Evolutionary conservation across 1,284 basidiomycete genomes (phyloP), one percentile per base, ranked within the genome.

Genomic region (Pyrrhoderma lamaoense): DNA sequence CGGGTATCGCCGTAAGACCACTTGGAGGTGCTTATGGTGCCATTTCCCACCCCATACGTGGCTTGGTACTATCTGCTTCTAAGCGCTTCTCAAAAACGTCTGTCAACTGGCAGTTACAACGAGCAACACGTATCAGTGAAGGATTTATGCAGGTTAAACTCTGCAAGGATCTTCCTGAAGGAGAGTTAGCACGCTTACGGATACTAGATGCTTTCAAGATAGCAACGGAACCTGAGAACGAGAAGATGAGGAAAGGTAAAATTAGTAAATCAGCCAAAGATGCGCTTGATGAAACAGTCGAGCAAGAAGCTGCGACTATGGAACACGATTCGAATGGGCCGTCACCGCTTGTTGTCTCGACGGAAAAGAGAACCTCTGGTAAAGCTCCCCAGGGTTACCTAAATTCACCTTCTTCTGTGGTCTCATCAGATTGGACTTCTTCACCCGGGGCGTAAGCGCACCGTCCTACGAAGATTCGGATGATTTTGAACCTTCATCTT

Each of bases 1-100:
- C 38, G 72, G 72, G 76, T 53, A 70, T 67, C 8, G 71, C 65
- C 0, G 66, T 73, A 46, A 67, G 69, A 39, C 72, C 76, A 1
- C 69, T 72, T 0, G 69, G 71, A 4, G 75, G 76, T 11, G 70
- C 70, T n/a, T 56, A 72, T 1, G 73, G 72, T 18, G 56, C 69
- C 9, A 62, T 75, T 11, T 64, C 69, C 2, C 65, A 72, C 48
- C 74, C 75, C 0, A 53, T 75, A n/a, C 59, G 65, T 21, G 75
- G 75, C 3, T 67, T 67, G 4, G 69, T 66, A 63, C 68, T 69
- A 50, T 65, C 65, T 42, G 59, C 67, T 22, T 66, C 69, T 42
- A 62, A 63, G 14, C 53, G 57, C 14, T 60, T 59, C 50, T 56
- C 54, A 7, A 51, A 61, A 45, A 62, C 64, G 36, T 62, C 64